Base-by-base conservation (phyloP, 352 stramenopile genomes). In the Phytopythium boreale region DNA sequence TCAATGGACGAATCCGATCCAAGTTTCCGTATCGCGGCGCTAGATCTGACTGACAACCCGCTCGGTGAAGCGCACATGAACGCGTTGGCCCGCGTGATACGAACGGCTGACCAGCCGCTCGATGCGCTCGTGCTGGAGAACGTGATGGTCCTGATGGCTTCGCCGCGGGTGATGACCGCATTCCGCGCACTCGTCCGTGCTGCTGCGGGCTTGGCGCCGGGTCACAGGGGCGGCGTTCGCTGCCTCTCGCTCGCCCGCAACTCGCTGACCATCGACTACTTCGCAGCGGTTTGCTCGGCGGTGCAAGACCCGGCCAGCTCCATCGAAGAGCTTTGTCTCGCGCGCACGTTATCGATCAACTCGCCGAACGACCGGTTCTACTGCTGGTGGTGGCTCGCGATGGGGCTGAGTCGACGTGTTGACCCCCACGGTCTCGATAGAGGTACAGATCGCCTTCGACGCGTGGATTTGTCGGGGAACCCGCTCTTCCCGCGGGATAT, bases 181-280 rank as follows among this genome's bases (percentile, higher is more conserved):
- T 80, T 80, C 36, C 67, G 69, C 27, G 52, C 41, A 26, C 73
- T 80, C 39, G 51, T 80, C 14, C 8, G 56, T 43, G 67, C 64
- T 19, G 69, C 67, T 6, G 62, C 76, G 43, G 69, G 61, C 20
- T 24, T 39, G 29, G 41, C 27, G 10, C 36, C 22, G 15, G 19
- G 47, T 20, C 20, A 61, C 27, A 53, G 56, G 29, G 15, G 62
- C 58, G 22, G 44, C 74, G 56, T 75, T 61, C 56, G 56, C 56
- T 60, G 67, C 27, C 47, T 80, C 39, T 80, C 72, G 34, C 41
- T 80, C 19, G 72, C 69, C 12, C 66, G 68, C 29, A 80, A 75
- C 46, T 69, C 69, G n/a, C 46, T 80, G 29, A 73, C 39, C 31
- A 68, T 41, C 29, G 67, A 59, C 22, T 67, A 80, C 52, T 43